Evolutionary conservation across 2,329 filamentous ascomycete genomes (phyloP).

Genomic region (Cordyceps militaris): DNA sequence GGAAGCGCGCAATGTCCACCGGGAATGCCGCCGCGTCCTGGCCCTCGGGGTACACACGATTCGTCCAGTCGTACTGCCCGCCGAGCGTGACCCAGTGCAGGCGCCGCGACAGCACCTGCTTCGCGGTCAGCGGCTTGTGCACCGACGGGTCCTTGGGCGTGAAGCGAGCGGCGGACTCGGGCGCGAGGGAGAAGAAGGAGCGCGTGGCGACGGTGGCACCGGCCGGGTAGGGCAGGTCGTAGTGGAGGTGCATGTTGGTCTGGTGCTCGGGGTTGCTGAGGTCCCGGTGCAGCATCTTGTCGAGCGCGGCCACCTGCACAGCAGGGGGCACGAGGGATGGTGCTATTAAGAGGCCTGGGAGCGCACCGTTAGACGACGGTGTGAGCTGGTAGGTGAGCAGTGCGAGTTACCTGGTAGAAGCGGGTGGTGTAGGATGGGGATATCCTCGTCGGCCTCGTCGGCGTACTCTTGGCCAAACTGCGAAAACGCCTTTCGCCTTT

Average conservation of each 20-base stretch:
- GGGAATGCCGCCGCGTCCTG: slow-evolving; percentile 51
- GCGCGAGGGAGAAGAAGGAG: slow-evolving; percentile 49
- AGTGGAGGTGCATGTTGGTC: slow-evolving; percentile 87
- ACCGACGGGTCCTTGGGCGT: slow-evolving; percentile 61
- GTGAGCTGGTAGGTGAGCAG: neutral
- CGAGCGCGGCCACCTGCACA: slow-evolving; percentile 64
- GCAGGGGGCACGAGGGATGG: slow-evolving; percentile 64
- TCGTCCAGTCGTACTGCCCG: slow-evolving; percentile 94
- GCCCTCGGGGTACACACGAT: slow-evolving; percentile 63
- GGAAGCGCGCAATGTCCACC: slow-evolving; percentile 58
- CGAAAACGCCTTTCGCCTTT: slow-evolving; percentile 37
- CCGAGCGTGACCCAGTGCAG: slow-evolving; percentile 93
- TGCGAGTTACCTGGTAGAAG: slow-evolving; percentile 57
- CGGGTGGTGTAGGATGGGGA: slow-evolving; percentile 55
- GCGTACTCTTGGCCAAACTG: slow-evolving; percentile 30
- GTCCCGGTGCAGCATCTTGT: slow-evolving; percentile 68
- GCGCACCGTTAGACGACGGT: neutral
- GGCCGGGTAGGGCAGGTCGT: slow-evolving; percentile 56
- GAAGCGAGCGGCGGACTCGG: slow-evolving; percentile 46
- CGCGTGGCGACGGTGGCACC: slow-evolving; percentile 18
- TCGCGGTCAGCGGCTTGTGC: slow-evolving; percentile 67
- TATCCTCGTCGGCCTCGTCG: slow-evolving; percentile 30
- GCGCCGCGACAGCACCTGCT: slow-evolving; percentile 67
- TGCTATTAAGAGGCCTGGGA: slow-evolving; percentile 67
- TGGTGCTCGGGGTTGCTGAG: slow-evolving; percentile 66